phyloP scores from a whole-genome alignment of 257 asterid species.

The Rauvolfia tetraphylla region DNA sequence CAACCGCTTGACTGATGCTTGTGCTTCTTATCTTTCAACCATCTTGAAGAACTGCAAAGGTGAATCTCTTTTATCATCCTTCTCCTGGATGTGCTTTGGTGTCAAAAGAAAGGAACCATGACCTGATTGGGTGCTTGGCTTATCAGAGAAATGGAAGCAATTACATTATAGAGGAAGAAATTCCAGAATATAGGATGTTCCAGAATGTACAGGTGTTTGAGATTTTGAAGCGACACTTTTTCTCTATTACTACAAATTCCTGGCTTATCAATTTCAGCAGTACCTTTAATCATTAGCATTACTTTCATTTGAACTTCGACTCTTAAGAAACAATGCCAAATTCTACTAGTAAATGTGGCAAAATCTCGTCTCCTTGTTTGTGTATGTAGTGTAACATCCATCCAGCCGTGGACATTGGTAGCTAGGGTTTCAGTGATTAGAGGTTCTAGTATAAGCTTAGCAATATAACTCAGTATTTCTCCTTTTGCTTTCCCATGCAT shows the following conservation, averaged over 20 bases:
- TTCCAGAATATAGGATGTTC: not conserved
- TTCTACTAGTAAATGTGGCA: not conserved
- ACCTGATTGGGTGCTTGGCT: not conserved
- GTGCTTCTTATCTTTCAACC: slow-evolving; percentile 84
- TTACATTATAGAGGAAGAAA: not conserved
- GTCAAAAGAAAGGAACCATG: not conserved
- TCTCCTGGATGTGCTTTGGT: slow-evolving; percentile 5
- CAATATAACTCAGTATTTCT: not conserved
- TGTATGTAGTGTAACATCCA: not conserved
- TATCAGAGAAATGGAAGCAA: not conserved
- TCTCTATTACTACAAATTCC: not conserved
- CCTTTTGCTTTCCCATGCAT: not conserved
- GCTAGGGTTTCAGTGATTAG: not conserved
- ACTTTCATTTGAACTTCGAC: not conserved
- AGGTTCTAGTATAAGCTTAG: not conserved
- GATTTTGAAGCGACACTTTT: not conserved
- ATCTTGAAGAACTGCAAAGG: slow-evolving; percentile 80
- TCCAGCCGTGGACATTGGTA: not conserved
- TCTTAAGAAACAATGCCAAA: not conserved
- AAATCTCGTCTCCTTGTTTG: not conserved
- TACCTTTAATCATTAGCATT: not conserved
- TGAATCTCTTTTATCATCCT: slow-evolving; percentile 25
- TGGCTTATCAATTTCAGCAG: not conserved
- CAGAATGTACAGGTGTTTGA: not conserved
- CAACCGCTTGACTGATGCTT: slow-evolving; percentile 78